Base-by-base conservation (phyloP, 139 green algal genomes). In the Chloropicon primus region DNA sequence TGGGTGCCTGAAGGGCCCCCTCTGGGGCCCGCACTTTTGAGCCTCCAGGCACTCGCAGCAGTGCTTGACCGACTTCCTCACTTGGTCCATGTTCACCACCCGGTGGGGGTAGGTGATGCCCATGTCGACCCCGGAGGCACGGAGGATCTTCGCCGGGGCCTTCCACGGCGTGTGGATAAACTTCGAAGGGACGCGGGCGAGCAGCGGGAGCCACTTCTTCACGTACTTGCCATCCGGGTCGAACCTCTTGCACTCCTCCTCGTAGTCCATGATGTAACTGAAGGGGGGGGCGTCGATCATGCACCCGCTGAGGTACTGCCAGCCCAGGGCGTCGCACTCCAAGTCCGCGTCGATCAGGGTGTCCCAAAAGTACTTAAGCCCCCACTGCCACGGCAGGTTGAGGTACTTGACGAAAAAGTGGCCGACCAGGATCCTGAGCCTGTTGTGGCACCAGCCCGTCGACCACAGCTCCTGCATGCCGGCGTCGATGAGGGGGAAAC, bases 291-390 rank as follows among this genome's bases (percentile, higher is more conserved):
- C 92, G 81, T 97, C 91, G 85, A 87, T 87, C 79, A 93, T 81
- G 82, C 85, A 86, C 2, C 88, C 88, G 26, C 81, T 84, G 54
- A 91, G 76, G 82, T 93, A 95, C 88, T 94, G 87, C 89, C 89
- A 95, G 25, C 88, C 91, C 21, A 96, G 89, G 28, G 91, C 87
- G 78, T 95, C 93, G 77, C 84, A 91, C 86, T 97, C 93, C 54
- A 97, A 85, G 82, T 97, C 93, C 0, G 93, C 93, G 75, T 97
- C 93, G 27, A 97, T 82, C 75, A 92, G 85, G 54, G 86, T 86
- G 79, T 97, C 93, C 93, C 93, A 97, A 80, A 93, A 97, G 83
- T 96, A 90, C 85, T 97, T 97, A 21, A 97, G 88, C 10, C 93
- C 93, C 93, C 93, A 97, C 84, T 97, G 92, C 91, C 93, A 95